A percentile compares a stretch with the other conserved stretches of the same genome.
Evolutionary conservation across 805 yeast species (phyloP).

Genomic region (Kregervanrija fluxuum): DNA sequence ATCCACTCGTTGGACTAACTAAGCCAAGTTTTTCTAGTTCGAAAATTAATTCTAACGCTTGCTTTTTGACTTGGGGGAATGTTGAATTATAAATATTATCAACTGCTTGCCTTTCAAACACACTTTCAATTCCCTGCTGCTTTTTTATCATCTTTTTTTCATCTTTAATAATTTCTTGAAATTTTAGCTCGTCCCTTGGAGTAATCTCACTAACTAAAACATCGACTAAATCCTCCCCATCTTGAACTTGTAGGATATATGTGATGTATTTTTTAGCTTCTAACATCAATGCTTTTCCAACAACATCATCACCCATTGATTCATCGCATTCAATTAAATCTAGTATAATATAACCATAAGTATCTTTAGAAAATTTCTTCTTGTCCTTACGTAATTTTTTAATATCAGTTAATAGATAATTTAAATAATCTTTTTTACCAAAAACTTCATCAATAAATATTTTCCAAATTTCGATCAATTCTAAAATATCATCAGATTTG

Average conservation of each 20-base stretch:
- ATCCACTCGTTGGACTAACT: slow-evolving; percentile 60
- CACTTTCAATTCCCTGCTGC: slow-evolving; percentile 9
- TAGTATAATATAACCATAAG: slow-evolving; percentile 8
- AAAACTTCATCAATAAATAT: slow-evolving; percentile 31
- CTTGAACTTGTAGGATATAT: slow-evolving; percentile 80
- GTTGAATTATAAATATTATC: slow-evolving; percentile 33
- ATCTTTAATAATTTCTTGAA: slow-evolving; percentile 43
- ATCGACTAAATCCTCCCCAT: slow-evolving; percentile 51
- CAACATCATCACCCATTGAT: slow-evolving; percentile 2
- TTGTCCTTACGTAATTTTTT: slow-evolving; percentile 25
- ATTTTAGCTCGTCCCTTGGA: slow-evolving; percentile 61
- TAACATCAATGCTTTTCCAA: slow-evolving; percentile 39
- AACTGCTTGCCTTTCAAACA: slow-evolving; percentile 32
- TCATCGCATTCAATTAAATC: slow-evolving; percentile 4
- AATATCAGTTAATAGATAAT: slow-evolving; percentile 4
- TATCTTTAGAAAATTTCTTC: slow-evolving; percentile 31
- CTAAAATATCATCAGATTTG: slow-evolving; percentile 38
- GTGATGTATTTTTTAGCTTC: slow-evolving; percentile 79
- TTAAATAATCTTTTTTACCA: slow-evolving; percentile 2
- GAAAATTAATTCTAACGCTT: slow-evolving; percentile 65
- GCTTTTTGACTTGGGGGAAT: slow-evolving; percentile 71
- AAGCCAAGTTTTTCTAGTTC: slow-evolving; percentile 66
- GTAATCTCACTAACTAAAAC: slow-evolving; percentile 54
- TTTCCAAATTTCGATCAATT: slow-evolving; percentile 34
- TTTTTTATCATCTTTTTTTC: slow-evolving; percentile 33